Evolutionary conservation across 768 basidiomycete genomes (phyloP).

Genomic region (Termitomyces sp.): DNA sequence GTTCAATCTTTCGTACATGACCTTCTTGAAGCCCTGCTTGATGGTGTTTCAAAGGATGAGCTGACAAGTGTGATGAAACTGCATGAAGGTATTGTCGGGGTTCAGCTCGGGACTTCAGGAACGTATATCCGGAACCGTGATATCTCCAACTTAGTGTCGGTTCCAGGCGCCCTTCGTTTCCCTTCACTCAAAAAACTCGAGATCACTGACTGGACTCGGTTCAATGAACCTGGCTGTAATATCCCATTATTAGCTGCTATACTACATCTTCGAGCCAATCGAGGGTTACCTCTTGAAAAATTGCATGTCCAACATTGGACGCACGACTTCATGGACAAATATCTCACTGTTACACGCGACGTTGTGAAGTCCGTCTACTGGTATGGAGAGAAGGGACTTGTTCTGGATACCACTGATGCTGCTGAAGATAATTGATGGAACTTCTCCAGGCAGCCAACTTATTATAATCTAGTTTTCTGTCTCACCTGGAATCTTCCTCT

Average conservation of each 20-base stretch:
- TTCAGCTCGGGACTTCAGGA: background rate
- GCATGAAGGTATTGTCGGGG: background rate
- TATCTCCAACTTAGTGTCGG: background rate
- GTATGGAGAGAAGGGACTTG: too few relatives aligned
- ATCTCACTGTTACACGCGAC: background rate
- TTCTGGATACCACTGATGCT: too few relatives aligned
- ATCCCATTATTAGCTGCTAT: background rate
- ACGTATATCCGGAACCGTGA: fast-evolving
- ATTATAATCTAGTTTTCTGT: too few relatives aligned
- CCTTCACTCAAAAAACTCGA: background rate
- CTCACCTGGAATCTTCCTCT: too few relatives aligned
- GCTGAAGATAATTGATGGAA: too few relatives aligned
- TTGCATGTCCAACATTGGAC: background rate
- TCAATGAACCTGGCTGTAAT: too few relatives aligned
- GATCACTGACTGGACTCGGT: too few relatives aligned
- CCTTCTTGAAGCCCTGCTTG: background rate
- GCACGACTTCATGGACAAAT: background rate
- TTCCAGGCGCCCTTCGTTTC: too few relatives aligned
- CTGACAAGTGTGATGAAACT: background rate
- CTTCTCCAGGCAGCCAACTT: too few relatives aligned
- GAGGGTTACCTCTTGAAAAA: background rate
- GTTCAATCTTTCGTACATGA: background rate
- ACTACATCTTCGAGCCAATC: background rate
- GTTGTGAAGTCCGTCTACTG: background rate
- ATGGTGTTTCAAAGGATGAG: background rate